These are phyloP conservation scores for Purpureocillium lavendulum DNA, from an alignment of 2,329 filamentous ascomycete genomes.

Conservation along the genomic window DNA sequence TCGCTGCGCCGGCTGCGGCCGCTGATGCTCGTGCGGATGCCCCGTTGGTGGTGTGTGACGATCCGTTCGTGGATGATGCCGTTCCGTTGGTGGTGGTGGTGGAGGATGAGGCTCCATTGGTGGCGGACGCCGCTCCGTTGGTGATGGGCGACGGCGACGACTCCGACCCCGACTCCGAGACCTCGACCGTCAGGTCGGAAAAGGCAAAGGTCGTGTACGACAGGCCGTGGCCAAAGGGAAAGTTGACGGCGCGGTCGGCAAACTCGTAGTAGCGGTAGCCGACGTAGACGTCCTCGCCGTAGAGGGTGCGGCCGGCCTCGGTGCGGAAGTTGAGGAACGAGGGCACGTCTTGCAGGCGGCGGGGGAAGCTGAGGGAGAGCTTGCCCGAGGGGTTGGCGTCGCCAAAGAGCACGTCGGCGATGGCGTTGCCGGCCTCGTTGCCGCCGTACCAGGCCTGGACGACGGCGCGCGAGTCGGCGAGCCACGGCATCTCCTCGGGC, in stretches of 20 bases:
- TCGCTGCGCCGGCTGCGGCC: no score
- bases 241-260: conserved; percentile 55
- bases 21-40: no score
- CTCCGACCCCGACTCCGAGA: no score
- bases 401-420: conserved; percentile 71
- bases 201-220: conserved; percentile 65
- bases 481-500: conserved; percentile 65
- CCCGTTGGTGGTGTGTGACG: no score
- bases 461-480: conserved; percentile 45
- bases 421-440: conserved; percentile 76
- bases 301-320: conserved; percentile 63
- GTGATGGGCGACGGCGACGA: no score
- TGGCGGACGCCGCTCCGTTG: no score
- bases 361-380: conserved; percentile 65
- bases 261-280: conserved; percentile 78
- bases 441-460: conserved; percentile 80
- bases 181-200: conserved; percentile 35
- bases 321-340: conserved; percentile 66
- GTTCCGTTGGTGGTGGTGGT: no score
- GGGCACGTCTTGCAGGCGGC: conserved; percentile 59
- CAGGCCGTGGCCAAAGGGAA: conserved; percentile 73
- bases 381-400: conserved; percentile 68
- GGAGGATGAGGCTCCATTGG: no score
- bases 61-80: no score
- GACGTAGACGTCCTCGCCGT: conserved; percentile 74